Base-by-base conservation (phyloP, 305 asterid genomes). In the Nicotiana rustica region DNA sequence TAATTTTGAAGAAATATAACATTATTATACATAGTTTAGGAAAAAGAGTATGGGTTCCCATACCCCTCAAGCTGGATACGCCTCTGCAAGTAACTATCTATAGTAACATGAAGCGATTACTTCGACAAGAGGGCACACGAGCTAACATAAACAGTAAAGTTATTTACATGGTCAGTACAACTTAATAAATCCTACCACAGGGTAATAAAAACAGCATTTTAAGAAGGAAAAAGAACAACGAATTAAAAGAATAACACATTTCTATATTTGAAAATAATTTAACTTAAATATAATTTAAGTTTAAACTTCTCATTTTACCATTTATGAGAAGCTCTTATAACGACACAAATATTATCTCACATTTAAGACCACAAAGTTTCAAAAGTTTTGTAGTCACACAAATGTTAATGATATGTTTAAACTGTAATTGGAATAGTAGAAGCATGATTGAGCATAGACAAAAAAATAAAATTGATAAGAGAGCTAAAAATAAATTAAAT, bases 141-240 rank as follows among this genome's bases (percentile, higher is more conserved):
- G 65, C 47, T 25, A 33, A 36, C 29, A 52, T 75, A 75, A 52
- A 75, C 15, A 25, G 41, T 15, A 75, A 52, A 75, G 36, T 67
- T 35, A 33, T 33, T 4, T 29, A 25, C 69, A 65, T 35, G 14
- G 1, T 25, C 38, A 10, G 68, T 8, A 18, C 10, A 65, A 65
- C 41, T 25, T 4, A 25, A 65, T 5, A 65, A 29, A 65, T 65
- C 18, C 69, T 4, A 25, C 69, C 25, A 7, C 3, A 17, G 25
- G 52, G 14, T 67, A 67, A 19, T 67, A 17, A 67, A 67, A 15
- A 33, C 3, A 33, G 10, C 38, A 25, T 64, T 25, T 25, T 12
- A 25, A 1, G n/a, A 64, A 10, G 25, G 4, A 3, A 2, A 25
- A 64, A 12, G 69, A 1, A 1, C 33, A 64, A 64, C 4, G 12